Evolutionary conservation across 2,329 filamentous ascomycete species (phyloP), one percentile per base, ranked within the genome.

Genomic region (Dichotomopilus funicola): DNA sequence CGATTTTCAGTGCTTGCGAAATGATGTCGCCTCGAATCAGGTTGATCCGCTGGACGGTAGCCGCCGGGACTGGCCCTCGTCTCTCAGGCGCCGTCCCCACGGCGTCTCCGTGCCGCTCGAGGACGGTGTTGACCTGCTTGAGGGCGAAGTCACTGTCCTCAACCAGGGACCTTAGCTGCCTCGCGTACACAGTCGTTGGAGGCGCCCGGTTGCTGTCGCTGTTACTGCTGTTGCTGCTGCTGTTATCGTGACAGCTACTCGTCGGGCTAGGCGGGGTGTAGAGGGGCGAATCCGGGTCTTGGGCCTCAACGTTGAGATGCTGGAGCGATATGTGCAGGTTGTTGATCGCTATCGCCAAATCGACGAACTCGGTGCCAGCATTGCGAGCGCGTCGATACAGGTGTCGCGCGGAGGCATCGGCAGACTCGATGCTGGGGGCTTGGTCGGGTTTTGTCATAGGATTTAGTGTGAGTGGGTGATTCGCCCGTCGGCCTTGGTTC

Each of bases 301-400:
- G 75, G 41, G 77, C 75, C 69, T 85, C 82, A 59, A 76, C 72
- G 53, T 78, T 80, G 33, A 86, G 71, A 62, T 84, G 78, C 53
- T 79, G 78, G 6, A 86, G 71, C 10, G 78, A 77, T 5, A 75
- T 75, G 61, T 85, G 77, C 42, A 86, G 71, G 44, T 72, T 72
- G 53, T 76, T 76, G 41, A 85, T 75, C 38, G 76, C 75, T 11
- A 69, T 65, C 11, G 78, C 73, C 47, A 81, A 72, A 45, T 78
- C 73, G 53, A 72, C 72, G 56, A 82, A 79, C 43, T 77, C 73
- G 2, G 73, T 69, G 12, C 76, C 73, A 2, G 76, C 73, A 33
- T 73, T 70, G 59, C 77, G 77, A 51, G 77, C 75, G 57, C 79
- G 78, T 51, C 78, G 73, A 64, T 80, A 82, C 12, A 85, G 73